Evolutionary conservation across 2,329 filamentous ascomycete species (phyloP).

Genomic region (Trichoderma polysporum): DNA sequence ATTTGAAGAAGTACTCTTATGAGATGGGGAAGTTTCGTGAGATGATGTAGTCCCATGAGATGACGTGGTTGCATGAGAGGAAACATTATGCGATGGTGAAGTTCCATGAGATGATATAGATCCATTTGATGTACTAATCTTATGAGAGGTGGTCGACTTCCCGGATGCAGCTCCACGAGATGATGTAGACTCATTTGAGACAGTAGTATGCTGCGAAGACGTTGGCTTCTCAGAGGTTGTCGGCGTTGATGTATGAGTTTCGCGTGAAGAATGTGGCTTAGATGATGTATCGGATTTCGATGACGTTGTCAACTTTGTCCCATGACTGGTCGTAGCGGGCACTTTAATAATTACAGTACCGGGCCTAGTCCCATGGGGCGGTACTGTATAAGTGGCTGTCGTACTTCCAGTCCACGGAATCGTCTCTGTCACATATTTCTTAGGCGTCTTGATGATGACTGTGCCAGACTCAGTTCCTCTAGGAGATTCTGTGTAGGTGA

Average conservation of each 20-base stretch:
- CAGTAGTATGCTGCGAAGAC: background rate
- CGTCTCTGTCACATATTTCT: background rate
- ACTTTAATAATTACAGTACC: background rate
- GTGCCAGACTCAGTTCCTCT: background rate
- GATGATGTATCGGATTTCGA: background rate
- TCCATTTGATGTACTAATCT: background rate
- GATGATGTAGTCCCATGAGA: too few relatives aligned
- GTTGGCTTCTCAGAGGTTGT: too few relatives aligned
- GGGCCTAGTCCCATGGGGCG: background rate
- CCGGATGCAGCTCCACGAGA: background rate
- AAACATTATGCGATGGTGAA: background rate
- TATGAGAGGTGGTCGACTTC: too few relatives aligned
- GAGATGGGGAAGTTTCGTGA: background rate
- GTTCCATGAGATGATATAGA: background rate
- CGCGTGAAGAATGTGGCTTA: background rate
- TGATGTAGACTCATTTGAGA: background rate
- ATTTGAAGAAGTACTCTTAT: background rate
- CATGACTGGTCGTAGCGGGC: background rate
- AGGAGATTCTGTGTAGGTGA: background rate
- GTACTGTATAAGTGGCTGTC: background rate
- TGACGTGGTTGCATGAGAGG: too few relatives aligned
- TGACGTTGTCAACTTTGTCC: background rate
- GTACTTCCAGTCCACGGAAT: background rate
- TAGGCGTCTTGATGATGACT: background rate
- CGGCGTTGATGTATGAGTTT: background rate